A percentile compares a stretch with the other conserved stretches of the same genome.
Conservation (phyloP, 139 green algal genomes). For the Nannochloris sp. region DNA sequence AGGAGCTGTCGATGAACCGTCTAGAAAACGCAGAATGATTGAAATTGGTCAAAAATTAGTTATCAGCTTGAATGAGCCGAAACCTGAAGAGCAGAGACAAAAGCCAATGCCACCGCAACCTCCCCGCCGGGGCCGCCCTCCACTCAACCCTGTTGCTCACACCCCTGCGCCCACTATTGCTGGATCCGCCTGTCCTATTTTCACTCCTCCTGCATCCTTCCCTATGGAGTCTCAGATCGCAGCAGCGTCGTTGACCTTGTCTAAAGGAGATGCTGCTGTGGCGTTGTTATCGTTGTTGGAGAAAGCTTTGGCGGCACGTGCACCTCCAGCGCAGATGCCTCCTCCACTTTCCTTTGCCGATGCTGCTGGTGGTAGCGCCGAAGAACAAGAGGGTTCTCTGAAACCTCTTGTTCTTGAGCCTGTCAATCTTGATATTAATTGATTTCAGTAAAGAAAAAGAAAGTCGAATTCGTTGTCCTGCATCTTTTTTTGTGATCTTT, state of each 20-base stretch:
- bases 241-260: constrained; percentile 11
- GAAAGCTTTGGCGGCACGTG: constrained; percentile 17
- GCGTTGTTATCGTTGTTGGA: constrained; percentile 22
- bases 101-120: neutral
- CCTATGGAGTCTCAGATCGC: constrained; percentile 27
- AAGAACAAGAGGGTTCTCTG: too few relatives aligned
- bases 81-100: too few relatives aligned
- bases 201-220: neutral
- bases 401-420: too few relatives aligned
- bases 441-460: too few relatives aligned
- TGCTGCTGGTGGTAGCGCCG: constrained; percentile 19
- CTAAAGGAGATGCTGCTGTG: constrained; percentile 10
- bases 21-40: constrained; percentile 1
- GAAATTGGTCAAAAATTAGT: neutral
- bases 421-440: too few relatives aligned
- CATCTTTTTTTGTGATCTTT: too few relatives aligned
- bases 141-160: neutral
- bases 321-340: constrained; percentile 76
- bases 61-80: neutral
- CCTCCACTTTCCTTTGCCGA: constrained; percentile 55
- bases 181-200: neutral
- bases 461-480: too few relatives aligned
- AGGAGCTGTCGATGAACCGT: neutral
- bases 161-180: neutral
- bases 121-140: neutral